phyloP scores from a whole-genome alignment of 2,329 filamentous ascomycete species.

The Verticillium isaacii region DNA sequence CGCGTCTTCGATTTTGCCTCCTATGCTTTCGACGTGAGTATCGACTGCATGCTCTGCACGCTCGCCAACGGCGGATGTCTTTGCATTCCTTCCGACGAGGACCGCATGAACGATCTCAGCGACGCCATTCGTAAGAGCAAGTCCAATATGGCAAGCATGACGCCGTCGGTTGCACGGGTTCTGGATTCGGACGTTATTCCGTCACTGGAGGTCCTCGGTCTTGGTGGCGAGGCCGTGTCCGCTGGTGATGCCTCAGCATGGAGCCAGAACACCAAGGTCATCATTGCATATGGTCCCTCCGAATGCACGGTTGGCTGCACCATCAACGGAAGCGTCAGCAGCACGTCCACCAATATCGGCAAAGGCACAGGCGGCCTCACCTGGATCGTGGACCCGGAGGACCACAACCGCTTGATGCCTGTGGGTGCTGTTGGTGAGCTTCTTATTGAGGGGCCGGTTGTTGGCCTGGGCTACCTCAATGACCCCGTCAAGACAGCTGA shows the following conservation, averaged over 20 bases:
- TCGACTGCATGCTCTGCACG: conserved; percentile 50
- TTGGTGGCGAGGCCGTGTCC: conserved; percentile 50
- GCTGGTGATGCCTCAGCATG: conserved; percentile 42
- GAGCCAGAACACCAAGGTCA: conserved; percentile 39
- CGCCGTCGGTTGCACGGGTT: conserved; percentile 43
- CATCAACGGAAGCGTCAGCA: conserved; percentile 37
- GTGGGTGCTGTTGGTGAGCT: conserved; percentile 47
- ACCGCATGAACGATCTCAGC: conserved; percentile 45
- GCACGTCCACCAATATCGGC: conserved; percentile 40
- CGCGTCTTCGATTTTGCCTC: conserved; percentile 44
- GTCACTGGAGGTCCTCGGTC: conserved; percentile 39
- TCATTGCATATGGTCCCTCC: conserved; percentile 49
- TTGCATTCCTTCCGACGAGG: conserved; percentile 50
- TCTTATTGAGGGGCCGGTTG: conserved; percentile 53
- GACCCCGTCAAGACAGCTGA: conserved; percentile 52
- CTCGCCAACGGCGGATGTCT: conserved; percentile 44
- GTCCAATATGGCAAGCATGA: conserved; percentile 46
- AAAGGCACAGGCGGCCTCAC: conserved; percentile 39
- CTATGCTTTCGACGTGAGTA: conserved; percentile 51
- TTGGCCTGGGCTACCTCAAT: conserved; percentile 58
- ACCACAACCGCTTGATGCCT: conserved; percentile 40
- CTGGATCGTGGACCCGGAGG: conserved; percentile 47
- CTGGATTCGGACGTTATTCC: conserved; percentile 40
- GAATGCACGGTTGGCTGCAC: conserved; percentile 51
- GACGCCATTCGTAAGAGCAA: conserved; percentile 37